Evolutionary conservation across 1,284 basidiomycete genomes (phyloP).

Genomic region (Trichosporon sp.): DNA sequence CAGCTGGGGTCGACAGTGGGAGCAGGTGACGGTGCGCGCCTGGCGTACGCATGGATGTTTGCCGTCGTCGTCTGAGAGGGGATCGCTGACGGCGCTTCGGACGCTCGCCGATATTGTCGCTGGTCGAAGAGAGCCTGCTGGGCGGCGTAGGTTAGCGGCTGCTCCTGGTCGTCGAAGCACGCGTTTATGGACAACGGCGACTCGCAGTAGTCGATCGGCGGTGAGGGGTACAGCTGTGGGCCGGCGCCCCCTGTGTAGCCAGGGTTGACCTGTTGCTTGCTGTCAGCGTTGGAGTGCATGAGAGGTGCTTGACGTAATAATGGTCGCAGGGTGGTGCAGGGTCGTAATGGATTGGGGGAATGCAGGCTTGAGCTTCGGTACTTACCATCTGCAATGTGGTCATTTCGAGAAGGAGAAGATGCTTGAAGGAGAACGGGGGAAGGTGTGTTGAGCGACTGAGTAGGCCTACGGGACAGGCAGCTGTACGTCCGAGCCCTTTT

Average conservation of each 20-base stretch:
- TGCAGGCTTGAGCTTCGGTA: background rate
- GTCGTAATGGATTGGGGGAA: background rate
- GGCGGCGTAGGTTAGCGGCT: background rate
- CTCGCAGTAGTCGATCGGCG: background rate
- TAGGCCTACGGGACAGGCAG: background rate
- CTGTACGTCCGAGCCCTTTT: background rate
- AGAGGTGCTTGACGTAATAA: background rate
- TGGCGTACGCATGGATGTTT: background rate
- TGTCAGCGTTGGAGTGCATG: background rate
- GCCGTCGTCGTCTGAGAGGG: background rate
- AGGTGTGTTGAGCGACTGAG: background rate
- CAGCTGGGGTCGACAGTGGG: background rate
- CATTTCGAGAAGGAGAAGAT: background rate
- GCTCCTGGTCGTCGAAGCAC: background rate
- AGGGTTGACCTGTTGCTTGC: background rate
- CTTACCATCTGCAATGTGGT: background rate
- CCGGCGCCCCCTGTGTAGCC: background rate
- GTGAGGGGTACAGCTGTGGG: background rate
- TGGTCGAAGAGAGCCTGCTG: background rate
- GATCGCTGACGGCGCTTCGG: background rate
- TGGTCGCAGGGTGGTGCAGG: background rate
- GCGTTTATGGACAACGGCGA: background rate
- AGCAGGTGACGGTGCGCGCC: background rate
- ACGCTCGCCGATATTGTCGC: background rate
- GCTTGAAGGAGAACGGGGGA: background rate